These are phyloP conservation scores for Coemansia sp. DNA, from an alignment of 192 early-diverging fungal genomes.

Conservation along the genomic window DNA sequence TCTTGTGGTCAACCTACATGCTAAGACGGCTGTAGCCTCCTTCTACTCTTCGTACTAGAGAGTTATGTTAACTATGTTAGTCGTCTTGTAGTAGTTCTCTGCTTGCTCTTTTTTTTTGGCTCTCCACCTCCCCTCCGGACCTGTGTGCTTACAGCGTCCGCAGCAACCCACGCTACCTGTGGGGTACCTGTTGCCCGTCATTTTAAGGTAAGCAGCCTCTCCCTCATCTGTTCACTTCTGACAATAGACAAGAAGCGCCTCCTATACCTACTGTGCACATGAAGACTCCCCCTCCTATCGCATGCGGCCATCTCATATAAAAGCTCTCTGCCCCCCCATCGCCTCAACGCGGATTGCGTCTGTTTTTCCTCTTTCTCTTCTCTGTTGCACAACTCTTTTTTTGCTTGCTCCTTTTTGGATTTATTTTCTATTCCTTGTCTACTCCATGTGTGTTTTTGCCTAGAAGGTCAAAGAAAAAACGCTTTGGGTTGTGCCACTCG, in stretches of 20 bases:
- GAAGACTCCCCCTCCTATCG: background rate
- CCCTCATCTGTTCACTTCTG: background rate
- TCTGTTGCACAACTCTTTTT: background rate
- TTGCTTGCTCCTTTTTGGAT: background rate
- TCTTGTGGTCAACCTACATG: background rate
- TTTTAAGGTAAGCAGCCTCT: slow-evolving; percentile 3
- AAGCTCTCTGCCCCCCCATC: background rate
- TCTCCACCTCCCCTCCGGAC: background rate
- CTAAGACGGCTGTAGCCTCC: background rate
- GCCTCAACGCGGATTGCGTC: background rate
- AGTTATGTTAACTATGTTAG: background rate
- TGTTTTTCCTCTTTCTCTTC: background rate
- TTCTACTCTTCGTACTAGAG: background rate
- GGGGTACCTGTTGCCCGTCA: background rate
- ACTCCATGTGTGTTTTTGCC: background rate
- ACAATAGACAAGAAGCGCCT: background rate
- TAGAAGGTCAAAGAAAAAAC: background rate
- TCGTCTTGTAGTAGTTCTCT: background rate
- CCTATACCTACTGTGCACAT: background rate
- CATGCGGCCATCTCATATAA: slow-evolving; percentile 3
- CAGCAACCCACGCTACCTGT: background rate
- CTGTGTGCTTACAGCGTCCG: slow-evolving; percentile 8
- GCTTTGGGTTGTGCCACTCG: slow-evolving; percentile 7
- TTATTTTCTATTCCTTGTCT: background rate
- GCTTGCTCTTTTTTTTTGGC: background rate